A percentile compares a stretch with the other conserved stretches of the same genome.
phyloP scores from a whole-genome alignment of 345 rosid species.

The Ceriops tagal region DNA sequence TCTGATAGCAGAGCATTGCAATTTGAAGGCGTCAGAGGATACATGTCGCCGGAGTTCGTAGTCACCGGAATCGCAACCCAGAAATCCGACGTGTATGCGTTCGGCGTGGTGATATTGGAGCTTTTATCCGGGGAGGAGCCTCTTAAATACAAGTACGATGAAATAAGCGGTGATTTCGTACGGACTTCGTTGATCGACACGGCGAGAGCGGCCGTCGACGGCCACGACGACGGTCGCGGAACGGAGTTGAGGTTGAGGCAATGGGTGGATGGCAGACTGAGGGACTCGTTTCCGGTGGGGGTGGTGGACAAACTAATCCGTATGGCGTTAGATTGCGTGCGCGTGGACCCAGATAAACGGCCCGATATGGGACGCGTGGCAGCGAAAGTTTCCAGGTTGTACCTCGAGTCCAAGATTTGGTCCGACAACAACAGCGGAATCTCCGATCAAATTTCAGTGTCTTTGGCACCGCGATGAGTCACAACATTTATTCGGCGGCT shows the following conservation, averaged over 20 bases:
- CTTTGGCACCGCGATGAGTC: conserved; percentile 58
- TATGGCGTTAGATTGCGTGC: conserved; percentile 67
- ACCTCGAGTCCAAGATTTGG: conserved; percentile 64
- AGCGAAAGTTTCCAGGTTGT: conserved; percentile 66
- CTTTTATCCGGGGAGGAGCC: conserved; percentile 78
- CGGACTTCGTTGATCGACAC: conserved; percentile 64
- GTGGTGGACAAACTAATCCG: conserved; percentile 53
- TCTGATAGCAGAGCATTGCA: conserved; percentile 31
- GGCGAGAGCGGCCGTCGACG: conserved; percentile 40
- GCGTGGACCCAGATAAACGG: conserved; percentile 55
- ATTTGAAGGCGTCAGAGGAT: conserved; percentile 71
- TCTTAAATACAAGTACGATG: conserved; percentile 50
- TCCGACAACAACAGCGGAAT: conserved; percentile 29
- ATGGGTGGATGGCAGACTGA: conserved; percentile 72
- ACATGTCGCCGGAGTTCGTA: conserved; percentile 83
- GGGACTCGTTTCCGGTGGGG: conserved; percentile 73
- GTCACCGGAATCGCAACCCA: conserved; percentile 54
- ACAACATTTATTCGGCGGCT: neutral
- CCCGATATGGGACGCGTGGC: conserved; percentile 88
- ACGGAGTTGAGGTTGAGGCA: conserved; percentile 45
- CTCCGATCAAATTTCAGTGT: conserved; percentile 57
- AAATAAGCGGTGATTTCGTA: conserved; percentile 34
- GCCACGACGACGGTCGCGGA: conserved; percentile 17
- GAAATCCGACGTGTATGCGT: conserved; percentile 72
- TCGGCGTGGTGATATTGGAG: conserved; percentile 79